Evolutionary conservation across 73 alveolate species (phyloP).

Genomic region (Durusdinium trenchii): DNA sequence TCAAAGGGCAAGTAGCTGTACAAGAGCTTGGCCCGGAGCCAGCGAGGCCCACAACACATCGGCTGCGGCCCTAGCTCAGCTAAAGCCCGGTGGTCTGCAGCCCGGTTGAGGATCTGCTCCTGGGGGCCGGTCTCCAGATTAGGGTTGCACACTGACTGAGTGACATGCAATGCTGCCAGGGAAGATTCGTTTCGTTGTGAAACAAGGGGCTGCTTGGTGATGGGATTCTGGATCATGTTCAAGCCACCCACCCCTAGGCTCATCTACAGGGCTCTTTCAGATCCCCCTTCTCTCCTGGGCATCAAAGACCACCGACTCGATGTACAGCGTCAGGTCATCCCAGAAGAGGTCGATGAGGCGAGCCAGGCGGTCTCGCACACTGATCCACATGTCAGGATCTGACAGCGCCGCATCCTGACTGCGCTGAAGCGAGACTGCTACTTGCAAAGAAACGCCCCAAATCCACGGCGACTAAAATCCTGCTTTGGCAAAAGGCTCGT

Average conservation of each 20-base stretch:
- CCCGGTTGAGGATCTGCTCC: constrained; percentile 73
- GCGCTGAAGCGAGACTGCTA: too few species aligned
- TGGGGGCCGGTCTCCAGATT: too few species aligned
- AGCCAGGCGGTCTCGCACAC: constrained; percentile 48
- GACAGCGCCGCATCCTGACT: constrained; percentile 69
- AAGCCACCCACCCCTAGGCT: too few species aligned
- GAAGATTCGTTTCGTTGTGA: too few species aligned
- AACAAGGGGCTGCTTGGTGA: too few species aligned
- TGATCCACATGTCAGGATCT: constrained; percentile 89
- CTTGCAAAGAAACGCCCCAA: background rate
- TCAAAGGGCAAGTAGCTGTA: constrained; percentile 72
- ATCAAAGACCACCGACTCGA: constrained; percentile 81
- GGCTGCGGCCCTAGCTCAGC: constrained; percentile 23
- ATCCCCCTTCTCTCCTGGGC: constrained; percentile 26
- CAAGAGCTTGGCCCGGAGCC: constrained; percentile 77
- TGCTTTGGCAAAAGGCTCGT: too few species aligned
- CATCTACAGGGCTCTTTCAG: too few species aligned
- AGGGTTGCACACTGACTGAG: too few species aligned
- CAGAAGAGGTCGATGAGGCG: constrained; percentile 80
- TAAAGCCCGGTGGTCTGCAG: constrained; percentile 54
- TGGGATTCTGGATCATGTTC: too few species aligned
- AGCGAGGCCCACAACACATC: constrained; percentile 15
- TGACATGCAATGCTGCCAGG: too few species aligned
- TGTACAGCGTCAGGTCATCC: constrained; percentile 84
- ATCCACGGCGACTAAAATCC: background rate